Evolutionary conservation across 257 asterid genomes (phyloP).

Genomic region (Nicotiana benthamiana): DNA sequence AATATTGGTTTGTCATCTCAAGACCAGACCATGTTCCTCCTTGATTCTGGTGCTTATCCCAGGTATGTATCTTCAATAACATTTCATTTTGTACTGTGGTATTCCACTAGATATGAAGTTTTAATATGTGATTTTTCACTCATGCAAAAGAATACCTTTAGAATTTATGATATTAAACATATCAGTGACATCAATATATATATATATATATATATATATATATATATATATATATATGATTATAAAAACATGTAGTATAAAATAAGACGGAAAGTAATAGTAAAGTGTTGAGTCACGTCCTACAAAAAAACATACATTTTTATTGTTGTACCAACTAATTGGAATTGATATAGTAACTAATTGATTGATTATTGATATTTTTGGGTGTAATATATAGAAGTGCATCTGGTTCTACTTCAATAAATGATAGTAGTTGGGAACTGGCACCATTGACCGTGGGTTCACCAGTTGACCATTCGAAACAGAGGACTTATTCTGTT

Average conservation of each 20-base stretch:
- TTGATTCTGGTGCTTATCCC: constrained; percentile 28
- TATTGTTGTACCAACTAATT: not conserved
- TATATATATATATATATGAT: too few species aligned
- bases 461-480: constrained; percentile 32
- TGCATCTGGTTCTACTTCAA: constrained; percentile 11
- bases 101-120: too few species aligned
- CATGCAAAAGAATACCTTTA: too few species aligned
- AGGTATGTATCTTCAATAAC: constrained; percentile 17
- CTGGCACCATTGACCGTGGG: constrained; percentile 44
- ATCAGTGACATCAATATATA: too few species aligned
- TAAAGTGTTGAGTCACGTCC: not conserved
- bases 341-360: not conserved
- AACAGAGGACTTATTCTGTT: constrained; percentile 27
- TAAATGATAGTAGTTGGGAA: constrained; percentile 34
- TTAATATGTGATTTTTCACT: too few species aligned
- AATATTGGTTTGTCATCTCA: constrained; percentile 20
- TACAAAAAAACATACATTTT: not conserved
- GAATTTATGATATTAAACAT: too few species aligned
- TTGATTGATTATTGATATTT: not conserved
- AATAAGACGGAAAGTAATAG: not conserved
- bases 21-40: constrained; percentile 30
- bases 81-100: not conserved
- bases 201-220: too few species aligned
- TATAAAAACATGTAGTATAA: too few species aligned
- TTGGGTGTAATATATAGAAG: constrained; percentile 11